phyloP scores from a whole-genome alignment of 1,284 basidiomycete genomes.

The Phellopilus nigrolimitatus region DNA sequence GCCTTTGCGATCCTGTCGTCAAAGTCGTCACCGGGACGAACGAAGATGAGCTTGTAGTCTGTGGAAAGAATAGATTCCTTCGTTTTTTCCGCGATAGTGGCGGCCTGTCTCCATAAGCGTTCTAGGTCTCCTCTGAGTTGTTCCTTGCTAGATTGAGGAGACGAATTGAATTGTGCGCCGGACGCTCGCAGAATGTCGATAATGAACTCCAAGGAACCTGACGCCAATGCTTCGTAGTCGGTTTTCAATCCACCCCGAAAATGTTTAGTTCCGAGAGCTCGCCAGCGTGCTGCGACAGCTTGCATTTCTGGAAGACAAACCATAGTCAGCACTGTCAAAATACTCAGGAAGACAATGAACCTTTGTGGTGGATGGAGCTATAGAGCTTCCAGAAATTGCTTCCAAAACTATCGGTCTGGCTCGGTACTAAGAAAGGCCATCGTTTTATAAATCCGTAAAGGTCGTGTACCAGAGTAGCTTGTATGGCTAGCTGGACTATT shows the following conservation, averaged over 20 bases:
- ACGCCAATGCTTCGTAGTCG: background rate
- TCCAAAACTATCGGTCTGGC: background rate
- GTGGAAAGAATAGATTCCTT: conserved; percentile 6
- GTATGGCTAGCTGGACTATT: conserved; percentile 4
- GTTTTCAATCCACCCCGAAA: background rate
- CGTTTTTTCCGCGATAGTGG: background rate
- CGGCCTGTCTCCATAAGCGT: background rate
- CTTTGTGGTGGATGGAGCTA: background rate
- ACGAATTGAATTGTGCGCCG: background rate
- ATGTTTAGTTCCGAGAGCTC: conserved; percentile 3
- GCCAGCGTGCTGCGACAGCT: conserved; percentile 8
- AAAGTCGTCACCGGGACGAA: background rate
- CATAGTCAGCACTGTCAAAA: background rate
- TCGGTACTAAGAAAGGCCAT: conserved; percentile 1
- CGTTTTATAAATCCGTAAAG: background rate
- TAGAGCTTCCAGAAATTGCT: conserved; percentile 1
- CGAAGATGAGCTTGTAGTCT: conserved; percentile 6
- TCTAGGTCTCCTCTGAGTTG: background rate
- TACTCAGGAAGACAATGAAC: background rate
- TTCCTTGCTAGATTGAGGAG: background rate
- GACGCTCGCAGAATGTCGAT: background rate
- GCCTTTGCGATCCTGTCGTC: background rate
- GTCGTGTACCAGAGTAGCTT: background rate
- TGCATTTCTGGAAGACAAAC: background rate
- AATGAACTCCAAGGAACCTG: background rate